Evolutionary conservation across 2,329 filamentous ascomycete species (phyloP), one percentile per base, ranked within the genome.

Genomic region (Colletotrichum sp.): DNA sequence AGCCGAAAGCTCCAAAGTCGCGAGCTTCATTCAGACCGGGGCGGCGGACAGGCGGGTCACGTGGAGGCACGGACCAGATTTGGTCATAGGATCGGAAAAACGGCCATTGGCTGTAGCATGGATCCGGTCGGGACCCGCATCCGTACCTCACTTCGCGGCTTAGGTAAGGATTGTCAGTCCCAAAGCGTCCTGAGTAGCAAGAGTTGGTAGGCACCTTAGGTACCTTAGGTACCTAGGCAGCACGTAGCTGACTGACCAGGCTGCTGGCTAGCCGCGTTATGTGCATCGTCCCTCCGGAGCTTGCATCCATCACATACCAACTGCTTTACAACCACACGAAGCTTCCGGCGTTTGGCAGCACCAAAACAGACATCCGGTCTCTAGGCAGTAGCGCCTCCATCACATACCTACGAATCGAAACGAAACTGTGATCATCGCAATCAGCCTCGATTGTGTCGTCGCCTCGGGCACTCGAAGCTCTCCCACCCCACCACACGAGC

Each of bases 231-330:
- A 30, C 28, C 28, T 30, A 68, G 49, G 30, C 26, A 57, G 30
- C 60, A 32, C 21, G 60, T 60, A 65, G 59, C 74, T 76, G 34
- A 57, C 72, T 71, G 49, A 71, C 81, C 84, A 86, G 84, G 84
- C 84, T 86, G 82, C 82, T 80, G 81, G 81, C 77, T 79, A 86
- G 85, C 85, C 84, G 84, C 84, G 84, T 83, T 78, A 57, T 34
- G 62, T 75, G 63, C 69, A 57, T 73, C 69, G 69, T 67, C 75
- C 77, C 64, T 77, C 76, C 66, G 16, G 66, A 72, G 62, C 72
- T 66, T 68, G 63, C 69, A 52, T 70, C 65, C 66, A 68, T 66
- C 69, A 75, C 72, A 64, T 71, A 32, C 52, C 60, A 39, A 36
- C 66, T 49, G 44, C 44, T 52, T 52, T 44, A 64, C 18, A 57